phyloP scores from a whole-genome alignment of 495 filamentous ascomycete species.

The Neurospora sp. region DNA sequence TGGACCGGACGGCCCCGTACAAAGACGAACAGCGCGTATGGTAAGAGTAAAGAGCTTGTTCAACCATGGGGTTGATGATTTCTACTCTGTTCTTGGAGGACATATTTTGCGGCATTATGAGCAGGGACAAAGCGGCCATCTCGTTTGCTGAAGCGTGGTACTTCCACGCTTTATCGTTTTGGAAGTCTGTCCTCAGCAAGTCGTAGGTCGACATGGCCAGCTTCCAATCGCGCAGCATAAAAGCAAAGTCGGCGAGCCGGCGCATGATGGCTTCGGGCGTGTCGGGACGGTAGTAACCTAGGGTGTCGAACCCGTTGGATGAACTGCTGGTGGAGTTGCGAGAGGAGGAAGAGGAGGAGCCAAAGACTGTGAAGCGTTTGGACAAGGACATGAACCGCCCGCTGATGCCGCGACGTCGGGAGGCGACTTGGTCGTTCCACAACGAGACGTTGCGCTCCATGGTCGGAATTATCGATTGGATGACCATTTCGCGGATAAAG shows the following conservation, averaged over 20 bases:
- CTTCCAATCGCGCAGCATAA: slow-evolving; percentile 93
- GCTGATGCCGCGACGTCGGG: slow-evolving; percentile 71
- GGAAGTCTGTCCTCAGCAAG: slow-evolving; percentile 74
- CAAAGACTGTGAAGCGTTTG: slow-evolving; percentile 75
- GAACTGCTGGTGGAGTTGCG: slow-evolving; percentile 26
- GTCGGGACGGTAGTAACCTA: slow-evolving; percentile 76
- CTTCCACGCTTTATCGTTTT: slow-evolving; percentile 91
- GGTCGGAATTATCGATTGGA: slow-evolving; percentile 80
- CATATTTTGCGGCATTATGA: slow-evolving; percentile 61
- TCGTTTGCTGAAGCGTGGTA: slow-evolving; percentile 89
- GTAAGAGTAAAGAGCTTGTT: slow-evolving; percentile 84
- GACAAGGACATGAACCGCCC: slow-evolving; percentile 89
- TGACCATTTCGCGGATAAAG: slow-evolving; percentile 86
- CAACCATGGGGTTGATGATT: slow-evolving; percentile 71
- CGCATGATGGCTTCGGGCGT: slow-evolving; percentile 82
- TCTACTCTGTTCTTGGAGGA: slow-evolving; percentile 67
- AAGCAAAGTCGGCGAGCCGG: slow-evolving; percentile 87
- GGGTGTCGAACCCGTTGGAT: slow-evolving; percentile 64
- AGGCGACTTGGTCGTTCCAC: slow-evolving; percentile 98
- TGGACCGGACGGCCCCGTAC: slow-evolving; percentile 66
- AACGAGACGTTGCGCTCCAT: slow-evolving; percentile 86
- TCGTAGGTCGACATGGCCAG: slow-evolving; percentile 88
- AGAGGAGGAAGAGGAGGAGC: slow-evolving; percentile 35
- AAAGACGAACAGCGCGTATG: slow-evolving; percentile 68
- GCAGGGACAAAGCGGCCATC: slow-evolving; percentile 76